Evolutionary conservation across 75 land plant genomes (phyloP), one percentile per base, ranked within the genome.

Genomic region (Chamaecyparis obtusa): DNA sequence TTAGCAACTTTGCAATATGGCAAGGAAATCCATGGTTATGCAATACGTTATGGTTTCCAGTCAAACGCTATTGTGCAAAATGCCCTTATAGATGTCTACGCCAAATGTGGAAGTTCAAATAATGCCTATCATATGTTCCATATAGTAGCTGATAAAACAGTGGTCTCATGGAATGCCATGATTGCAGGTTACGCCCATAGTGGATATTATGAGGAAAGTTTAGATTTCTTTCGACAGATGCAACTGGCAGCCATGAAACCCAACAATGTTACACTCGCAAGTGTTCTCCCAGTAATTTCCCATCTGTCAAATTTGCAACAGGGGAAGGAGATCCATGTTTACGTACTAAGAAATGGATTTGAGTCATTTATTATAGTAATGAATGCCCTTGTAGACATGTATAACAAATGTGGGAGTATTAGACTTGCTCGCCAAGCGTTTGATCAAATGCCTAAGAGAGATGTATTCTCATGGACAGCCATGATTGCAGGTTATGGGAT

Each of bases 81-180:
- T 79, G 91, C 93, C 43, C 87, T 94, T 71, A 86, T 93, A 85
- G 92, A 94, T 87, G 91, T 94, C 92, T 91, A 94, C 72, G 90
- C 90, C 89, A 93, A 91, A 67, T 93, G 95, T 85, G 91, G 86
- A 16, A 87, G 83, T 71, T 36, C 77, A 41, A 83, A 86, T 16
- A 90, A 91, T 69, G 94, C 94, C 19, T 44, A 44, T 4, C 19
- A 71, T 21, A 76, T 94, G 46, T 94, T 93, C 51, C 15, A 87
- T 27, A 74, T 55, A 85, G 85, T 91, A 89, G 86, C 92, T 14
- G 33, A 54, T 21, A 91, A 86, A 84, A 91, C 93, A 88, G 92
- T 87, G 15, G 90, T 92, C 10, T 64, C 88, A 37, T 94, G 92
- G 94, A 86, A 86, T 84, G 88, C 95, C 64, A 27, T 92, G 81